Base-by-base conservation (phyloP, 768 basidiomycete genomes). In the Boletales sp. region DNA sequence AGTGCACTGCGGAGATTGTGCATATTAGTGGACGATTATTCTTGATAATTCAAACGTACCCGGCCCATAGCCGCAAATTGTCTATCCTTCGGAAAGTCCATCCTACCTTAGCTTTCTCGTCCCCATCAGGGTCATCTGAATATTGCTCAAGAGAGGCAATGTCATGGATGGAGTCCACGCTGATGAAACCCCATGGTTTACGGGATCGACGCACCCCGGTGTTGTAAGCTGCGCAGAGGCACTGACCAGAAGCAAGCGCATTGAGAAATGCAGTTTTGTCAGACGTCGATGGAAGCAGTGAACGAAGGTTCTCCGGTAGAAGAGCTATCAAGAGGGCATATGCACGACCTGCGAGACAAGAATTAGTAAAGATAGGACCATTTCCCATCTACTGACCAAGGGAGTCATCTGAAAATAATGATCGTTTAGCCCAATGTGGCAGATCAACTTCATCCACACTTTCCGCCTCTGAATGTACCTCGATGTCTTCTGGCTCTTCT, bases 11-110 rank as follows among this genome's bases (percentile, higher is more conserved):
- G 19, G n/a, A 52, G 31, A 49, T 41, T 51, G 25, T 11, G 14
- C 36, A 39, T 17, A 44, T 55, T 40, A 52, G 39, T 0, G 5
- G 10, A 3, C 6, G 15, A 31, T 36, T 34, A 34, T 33, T 10
- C 25, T 4, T 10, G 28, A 8, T 9, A 28, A 11, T 1, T 25
- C 19, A 31, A 19, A 79, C 86, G 46, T 62, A 92, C 90, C 87
- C 92, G 39, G 81, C 84, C 86, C 89, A 94, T 18, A 92, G 65
- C 21, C 89, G 74, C 28, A 95, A 69, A 63, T 94, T 95, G 66
- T 94, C 93, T 2, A 83, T 88, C 49, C 91, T 70, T 52, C 93
- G 72, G 64, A 92, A 94, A 17, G 91, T 91, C 86, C 89, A 91
- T 0, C 84, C 81, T 51, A 74, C 78, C 68, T 76, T 81, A 6